These are phyloP conservation scores for Penicillium carneum DNA, from an alignment of 2,329 filamentous ascomycete genomes.

Conservation along the genomic window DNA sequence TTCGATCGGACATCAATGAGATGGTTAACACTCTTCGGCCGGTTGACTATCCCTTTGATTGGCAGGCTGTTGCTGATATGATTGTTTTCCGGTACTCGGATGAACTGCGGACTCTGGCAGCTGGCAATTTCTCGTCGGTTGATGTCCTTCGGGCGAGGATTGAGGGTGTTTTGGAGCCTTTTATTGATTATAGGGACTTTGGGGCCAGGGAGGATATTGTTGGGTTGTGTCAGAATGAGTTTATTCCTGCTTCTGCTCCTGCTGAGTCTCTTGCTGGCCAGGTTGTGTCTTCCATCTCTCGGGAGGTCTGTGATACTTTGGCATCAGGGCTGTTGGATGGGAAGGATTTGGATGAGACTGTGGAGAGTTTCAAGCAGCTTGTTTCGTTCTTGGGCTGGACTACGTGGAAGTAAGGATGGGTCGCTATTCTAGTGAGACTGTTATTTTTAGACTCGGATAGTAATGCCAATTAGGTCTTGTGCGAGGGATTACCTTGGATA, in stretches of 20 bases:
- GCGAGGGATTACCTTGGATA: not conserved
- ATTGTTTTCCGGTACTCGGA: conserved; percentile 52
- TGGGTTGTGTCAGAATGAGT: conserved; percentile 16
- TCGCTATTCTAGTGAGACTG: too few species aligned
- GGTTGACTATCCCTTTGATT: conserved; percentile 55
- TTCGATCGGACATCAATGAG: conserved; percentile 53
- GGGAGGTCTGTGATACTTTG: conserved; percentile 43
- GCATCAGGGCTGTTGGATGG: conserved; percentile 29
- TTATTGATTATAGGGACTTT: conserved; percentile 23
- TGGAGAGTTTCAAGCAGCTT: not conserved
- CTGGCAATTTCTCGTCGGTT: conserved; percentile 29
- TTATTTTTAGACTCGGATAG: not conserved
- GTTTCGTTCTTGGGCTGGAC: not conserved
- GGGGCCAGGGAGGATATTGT: conserved; percentile 4
- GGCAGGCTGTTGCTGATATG: conserved; percentile 70
- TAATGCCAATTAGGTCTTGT: too few species aligned
- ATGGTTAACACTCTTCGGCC: conserved; percentile 45
- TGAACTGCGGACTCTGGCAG: conserved; percentile 19
- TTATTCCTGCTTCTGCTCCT: conserved; percentile 18
- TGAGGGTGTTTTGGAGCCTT: conserved; percentile 17
- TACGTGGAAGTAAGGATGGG: not conserved
- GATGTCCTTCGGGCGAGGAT: conserved; percentile 8
- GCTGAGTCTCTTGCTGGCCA: conserved; percentile 31
- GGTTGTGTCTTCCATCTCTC: conserved; percentile 40
- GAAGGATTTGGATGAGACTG: conserved; percentile 25